These are phyloP conservation scores for Didymella pomorum DNA, from an alignment of 2,329 filamentous ascomycete genomes.

Conservation along the genomic window DNA sequence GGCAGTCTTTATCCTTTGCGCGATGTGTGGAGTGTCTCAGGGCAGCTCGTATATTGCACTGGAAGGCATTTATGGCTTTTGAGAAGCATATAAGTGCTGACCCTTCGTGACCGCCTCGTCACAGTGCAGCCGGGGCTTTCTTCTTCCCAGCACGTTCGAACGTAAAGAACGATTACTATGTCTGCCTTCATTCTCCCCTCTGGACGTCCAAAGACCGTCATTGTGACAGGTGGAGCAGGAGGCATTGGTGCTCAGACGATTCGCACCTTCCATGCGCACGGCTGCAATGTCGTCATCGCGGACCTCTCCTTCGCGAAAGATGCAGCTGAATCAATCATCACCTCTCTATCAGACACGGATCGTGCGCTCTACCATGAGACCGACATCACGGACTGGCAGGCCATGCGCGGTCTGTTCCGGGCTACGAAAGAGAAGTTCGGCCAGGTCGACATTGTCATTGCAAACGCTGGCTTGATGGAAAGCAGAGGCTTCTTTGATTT, in stretches of 20 bases:
- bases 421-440: conserved; percentile 45
- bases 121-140: background rate
- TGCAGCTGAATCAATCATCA: conserved; percentile 42
- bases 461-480: conserved; percentile 56
- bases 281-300: conserved; percentile 53
- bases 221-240: conserved; percentile 54
- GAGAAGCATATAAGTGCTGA: background rate
- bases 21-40: background rate
- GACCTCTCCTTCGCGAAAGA: conserved; percentile 39
- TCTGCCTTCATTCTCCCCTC: conserved; percentile 13
- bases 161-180: background rate
- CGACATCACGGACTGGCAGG: conserved; percentile 49
- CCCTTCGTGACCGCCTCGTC: background rate
- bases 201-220: conserved; percentile 46
- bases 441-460: conserved; percentile 52
- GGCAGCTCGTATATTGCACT: background rate
- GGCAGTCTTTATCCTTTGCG: background rate
- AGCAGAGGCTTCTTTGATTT: conserved; percentile 44
- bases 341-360: conserved; percentile 34
- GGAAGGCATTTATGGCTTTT: background rate
- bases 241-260: conserved; percentile 55
- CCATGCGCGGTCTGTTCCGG: conserved; percentile 50
- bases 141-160: background rate
- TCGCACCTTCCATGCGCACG: conserved; percentile 45
- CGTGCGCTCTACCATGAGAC: conserved; percentile 49